Base-by-base conservation (phyloP, 148 eudicot species). In the Heliosperma pusillum region DNA sequence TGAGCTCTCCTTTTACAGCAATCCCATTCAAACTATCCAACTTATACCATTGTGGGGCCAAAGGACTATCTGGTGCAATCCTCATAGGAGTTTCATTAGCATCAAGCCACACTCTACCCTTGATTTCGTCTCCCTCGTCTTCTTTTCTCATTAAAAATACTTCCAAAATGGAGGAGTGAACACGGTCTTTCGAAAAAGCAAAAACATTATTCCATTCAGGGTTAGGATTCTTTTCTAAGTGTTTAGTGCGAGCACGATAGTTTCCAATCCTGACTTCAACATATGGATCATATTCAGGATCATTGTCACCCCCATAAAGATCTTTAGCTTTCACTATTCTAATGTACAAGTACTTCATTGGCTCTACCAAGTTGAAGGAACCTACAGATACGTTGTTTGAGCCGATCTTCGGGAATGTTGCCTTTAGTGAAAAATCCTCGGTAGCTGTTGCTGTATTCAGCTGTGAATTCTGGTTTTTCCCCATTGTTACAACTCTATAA, bases 261-360 rank as follows among this genome's bases (percentile, higher is more conserved):
- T 85, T 87, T 11, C 93, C 97, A 9, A 91, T 72, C 59, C 79
- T 83, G 12, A 88, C 80, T 74, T 88, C 93, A 10, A 89, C 88
- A 45, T 29, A 88, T 26, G 97, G 83, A 40, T 84, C 78, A 67
- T 79, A 78, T 16, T 50, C 24, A 22, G 68, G 69, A 24, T 20
- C 22, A 42, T 50, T 73, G 26, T 62, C 66, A 15, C 79, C 80
- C 10, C 56, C 71, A 62, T 76, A 82, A 42, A 89, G 69, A 66
- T 81, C 81, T 64, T 75, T 83, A 30, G 90, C 90, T 80, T 86
- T 91, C 13, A 85, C 86, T 24, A 91, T 80, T 53, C 88, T 77
- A 5, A 89, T 70, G 64, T 86, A 91, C 58, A 91, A 80, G 77
- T 86, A 89, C 21, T 84, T 82, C 93, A 89, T 88, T 68, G 85